Evolutionary conservation across 352 stramenopile species (phyloP).

Genomic region (Phytophthora foliorum): DNA sequence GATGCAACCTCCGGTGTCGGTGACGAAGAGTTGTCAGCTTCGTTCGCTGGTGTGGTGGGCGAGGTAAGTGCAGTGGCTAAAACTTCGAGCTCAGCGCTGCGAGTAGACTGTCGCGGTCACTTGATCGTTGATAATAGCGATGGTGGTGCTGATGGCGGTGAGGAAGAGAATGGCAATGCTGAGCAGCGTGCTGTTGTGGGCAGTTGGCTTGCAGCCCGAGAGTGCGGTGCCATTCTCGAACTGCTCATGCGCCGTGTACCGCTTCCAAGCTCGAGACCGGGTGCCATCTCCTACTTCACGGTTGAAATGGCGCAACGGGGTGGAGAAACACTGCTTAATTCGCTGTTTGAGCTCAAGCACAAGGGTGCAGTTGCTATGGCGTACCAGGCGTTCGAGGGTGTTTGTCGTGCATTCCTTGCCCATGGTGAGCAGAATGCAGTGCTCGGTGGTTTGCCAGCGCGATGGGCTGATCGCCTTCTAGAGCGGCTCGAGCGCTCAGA

Average conservation of each 20-base stretch:
- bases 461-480: conserved; percentile 84
- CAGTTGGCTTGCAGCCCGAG: conserved; percentile 88
- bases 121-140: conserved; percentile 68
- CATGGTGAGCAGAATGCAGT: conserved; percentile 64
- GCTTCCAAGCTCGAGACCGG: conserved; percentile 36
- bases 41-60: conserved; percentile 69
- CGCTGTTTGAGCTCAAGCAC: conserved; percentile 91
- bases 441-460: conserved; percentile 63
- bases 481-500: conserved; percentile 77
- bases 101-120: conserved; percentile 84
- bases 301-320: conserved; percentile 61
- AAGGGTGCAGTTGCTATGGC: conserved; percentile 88
- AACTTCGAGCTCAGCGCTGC: conserved; percentile 60
- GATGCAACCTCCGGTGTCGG: conserved; percentile 76
- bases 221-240: conserved; percentile 83
- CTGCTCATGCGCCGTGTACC: conserved; percentile 76
- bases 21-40: conserved; percentile 69
- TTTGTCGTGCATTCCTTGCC: conserved; percentile 84
- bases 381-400: conserved; percentile 86
- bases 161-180: conserved; percentile 57
- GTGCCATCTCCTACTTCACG: conserved; percentile 49
- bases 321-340: conserved; percentile 82
- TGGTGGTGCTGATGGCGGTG: conserved; percentile 33
- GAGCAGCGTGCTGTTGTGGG: conserved; percentile 86
- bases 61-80: conserved; percentile 71